A percentile compares a stretch with the other conserved stretches of the same genome.
Conservation (phyloP, 192 early-diverging fungal species). For the Physocladia obscura region DNA sequence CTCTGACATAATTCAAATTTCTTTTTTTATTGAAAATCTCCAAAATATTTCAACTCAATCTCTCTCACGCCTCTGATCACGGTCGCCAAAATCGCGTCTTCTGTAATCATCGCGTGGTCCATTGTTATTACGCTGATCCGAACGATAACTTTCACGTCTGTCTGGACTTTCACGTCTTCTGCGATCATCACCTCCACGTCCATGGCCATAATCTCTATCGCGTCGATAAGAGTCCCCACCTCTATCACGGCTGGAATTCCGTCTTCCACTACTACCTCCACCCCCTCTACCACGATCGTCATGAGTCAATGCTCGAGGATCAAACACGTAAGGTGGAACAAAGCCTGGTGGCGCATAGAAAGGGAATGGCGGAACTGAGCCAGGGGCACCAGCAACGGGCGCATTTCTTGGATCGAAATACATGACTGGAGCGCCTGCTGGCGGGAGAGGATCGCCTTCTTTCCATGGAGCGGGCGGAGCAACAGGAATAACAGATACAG, state of each 20-base stretch:
- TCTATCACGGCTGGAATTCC: neutral
- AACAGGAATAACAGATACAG: neutral
- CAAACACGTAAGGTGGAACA: neutral
- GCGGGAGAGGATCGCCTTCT: neutral
- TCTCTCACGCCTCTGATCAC: neutral
- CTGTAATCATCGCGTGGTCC: neutral
- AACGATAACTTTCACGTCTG: neutral
- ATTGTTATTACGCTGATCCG: neutral
- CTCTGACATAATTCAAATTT: neutral
- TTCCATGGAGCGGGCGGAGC: neutral
- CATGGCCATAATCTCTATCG: neutral
- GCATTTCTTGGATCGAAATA: constrained; percentile 17
- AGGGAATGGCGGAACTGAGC: neutral
- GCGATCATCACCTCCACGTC: neutral
- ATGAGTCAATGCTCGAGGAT: neutral
- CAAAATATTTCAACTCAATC: too few species aligned
- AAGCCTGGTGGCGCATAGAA: neutral
- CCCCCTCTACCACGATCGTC: neutral
- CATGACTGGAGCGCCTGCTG: neutral
- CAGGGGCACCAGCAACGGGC: neutral
- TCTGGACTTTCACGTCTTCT: constrained; percentile 2
- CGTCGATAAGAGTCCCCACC: neutral
- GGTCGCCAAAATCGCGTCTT: neutral
- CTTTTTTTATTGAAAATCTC: neutral
- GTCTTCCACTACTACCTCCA: neutral